phyloP scores from a whole-genome alignment of 2,329 filamentous ascomycete species.

The Eurotiales sp. region DNA sequence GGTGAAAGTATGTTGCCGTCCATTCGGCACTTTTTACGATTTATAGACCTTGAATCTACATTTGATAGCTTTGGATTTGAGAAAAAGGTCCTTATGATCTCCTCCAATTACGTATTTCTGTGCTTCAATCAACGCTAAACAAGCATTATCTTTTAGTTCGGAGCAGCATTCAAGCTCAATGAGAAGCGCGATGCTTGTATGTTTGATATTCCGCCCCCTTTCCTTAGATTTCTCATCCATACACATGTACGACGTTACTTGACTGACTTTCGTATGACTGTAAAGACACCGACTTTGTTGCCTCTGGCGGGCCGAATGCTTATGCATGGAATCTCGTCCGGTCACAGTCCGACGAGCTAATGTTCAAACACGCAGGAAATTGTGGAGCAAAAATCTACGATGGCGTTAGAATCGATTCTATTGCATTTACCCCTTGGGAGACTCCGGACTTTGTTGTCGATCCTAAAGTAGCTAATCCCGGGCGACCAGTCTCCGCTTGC shows the following conservation, averaged over 20 bases:
- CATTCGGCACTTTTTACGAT: conserved; percentile 42
- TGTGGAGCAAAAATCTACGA: conserved; percentile 18
- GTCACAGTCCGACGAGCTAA: conserved; percentile 27
- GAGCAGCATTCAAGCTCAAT: conserved; percentile 41
- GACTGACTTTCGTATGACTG: no score
- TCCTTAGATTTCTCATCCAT: no score
- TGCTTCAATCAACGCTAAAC: no score
- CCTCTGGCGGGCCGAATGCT: conserved; percentile 17
- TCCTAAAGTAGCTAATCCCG: neutral
- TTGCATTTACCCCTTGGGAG: neutral
- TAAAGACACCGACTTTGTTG: conserved; percentile 28
- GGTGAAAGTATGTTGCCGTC: conserved; percentile 37
- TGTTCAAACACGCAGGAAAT: conserved; percentile 26
- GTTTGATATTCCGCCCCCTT: no score
- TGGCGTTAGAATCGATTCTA: neutral
- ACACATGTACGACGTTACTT: no score
- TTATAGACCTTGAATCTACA: conserved; percentile 41
- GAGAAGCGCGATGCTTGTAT: conserved; percentile 34
- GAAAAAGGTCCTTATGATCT: conserved; percentile 30
- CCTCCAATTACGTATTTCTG: conserved; percentile 1
- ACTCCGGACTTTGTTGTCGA: neutral
- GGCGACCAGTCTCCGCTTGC: neutral
- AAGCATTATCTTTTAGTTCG: conserved; percentile 23
- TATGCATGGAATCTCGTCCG: conserved; percentile 29
- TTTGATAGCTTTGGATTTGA: conserved; percentile 42